A percentile compares a stretch with the other conserved stretches of the same genome.
Evolutionary conservation across 306 rosid genomes (phyloP).

Genomic region (Cicer arietinum): DNA sequence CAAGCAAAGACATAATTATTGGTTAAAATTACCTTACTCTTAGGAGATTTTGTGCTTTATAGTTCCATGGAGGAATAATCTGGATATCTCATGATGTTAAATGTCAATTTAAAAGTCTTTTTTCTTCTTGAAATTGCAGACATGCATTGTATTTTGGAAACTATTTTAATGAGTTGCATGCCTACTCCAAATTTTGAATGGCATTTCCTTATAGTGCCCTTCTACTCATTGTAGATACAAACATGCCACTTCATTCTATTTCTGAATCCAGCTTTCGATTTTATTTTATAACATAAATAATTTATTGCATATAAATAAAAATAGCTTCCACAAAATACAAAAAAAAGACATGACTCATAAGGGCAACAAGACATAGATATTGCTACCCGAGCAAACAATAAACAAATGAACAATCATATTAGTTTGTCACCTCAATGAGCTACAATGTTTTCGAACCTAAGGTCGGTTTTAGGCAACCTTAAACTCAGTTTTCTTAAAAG

Average conservation of each 20-base stretch:
- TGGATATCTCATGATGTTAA: conserved; percentile 20
- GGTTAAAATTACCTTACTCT: conserved; percentile 16
- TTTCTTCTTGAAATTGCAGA: not conserved
- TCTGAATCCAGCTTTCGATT: no score
- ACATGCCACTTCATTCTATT: no score
- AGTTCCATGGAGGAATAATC: conserved; percentile 12
- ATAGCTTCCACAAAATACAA: not conserved
- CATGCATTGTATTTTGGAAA: not conserved
- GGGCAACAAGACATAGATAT: no score
- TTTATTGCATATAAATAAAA: not conserved
- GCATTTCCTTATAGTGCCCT: not conserved
- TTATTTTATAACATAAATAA: no score
- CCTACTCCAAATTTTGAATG: not conserved
- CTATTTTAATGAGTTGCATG: not conserved
- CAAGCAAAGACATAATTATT: conserved; percentile 7
- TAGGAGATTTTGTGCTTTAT: conserved; percentile 34
- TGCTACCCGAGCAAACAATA: not conserved
- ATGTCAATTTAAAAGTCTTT: conserved; percentile 10
- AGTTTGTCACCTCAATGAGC: not conserved
- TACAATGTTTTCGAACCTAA: not conserved
- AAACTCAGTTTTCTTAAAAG: not conserved
- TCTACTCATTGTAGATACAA: no score
- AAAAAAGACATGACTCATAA: no score
- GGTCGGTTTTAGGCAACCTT: not conserved
- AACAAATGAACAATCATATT: not conserved